Conservation (phyloP, 352 stramenopile species). For the Phytopythium chamaehyphon region DNA sequence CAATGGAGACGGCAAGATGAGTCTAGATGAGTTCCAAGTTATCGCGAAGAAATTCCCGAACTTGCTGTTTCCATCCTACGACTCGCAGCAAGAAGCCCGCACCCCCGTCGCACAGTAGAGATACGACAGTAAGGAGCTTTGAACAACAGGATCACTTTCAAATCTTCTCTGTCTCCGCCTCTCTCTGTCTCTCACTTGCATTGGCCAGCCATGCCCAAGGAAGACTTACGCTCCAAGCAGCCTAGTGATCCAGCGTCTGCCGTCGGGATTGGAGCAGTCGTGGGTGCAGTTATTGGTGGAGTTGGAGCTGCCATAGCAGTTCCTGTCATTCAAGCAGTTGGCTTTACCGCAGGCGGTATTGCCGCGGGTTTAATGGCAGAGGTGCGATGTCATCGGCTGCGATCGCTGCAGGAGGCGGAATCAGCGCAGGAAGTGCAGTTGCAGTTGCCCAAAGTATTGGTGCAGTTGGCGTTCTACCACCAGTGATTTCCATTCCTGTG, state of each 20-base stretch:
- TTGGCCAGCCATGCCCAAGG: too few species aligned
- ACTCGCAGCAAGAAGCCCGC: slow-evolving; percentile 9
- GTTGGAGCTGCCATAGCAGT: slow-evolving; percentile 3
- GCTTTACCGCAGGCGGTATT: slow-evolving; percentile 33
- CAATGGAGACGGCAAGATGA: slow-evolving; percentile 74
- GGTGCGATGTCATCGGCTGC: slow-evolving; percentile 42
- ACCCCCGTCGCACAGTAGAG: too few species aligned
- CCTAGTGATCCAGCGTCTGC: neutral
- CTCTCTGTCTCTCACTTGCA: too few species aligned
- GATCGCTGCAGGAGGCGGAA: slow-evolving; percentile 23
- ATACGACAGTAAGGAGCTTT: too few species aligned
- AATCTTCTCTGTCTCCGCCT: too few species aligned
- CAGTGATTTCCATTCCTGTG: neutral
- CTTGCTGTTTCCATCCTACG: slow-evolving; percentile 79
- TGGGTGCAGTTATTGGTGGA: slow-evolving; percentile 7
- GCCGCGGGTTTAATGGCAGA: slow-evolving; percentile 25
- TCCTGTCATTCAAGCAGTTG: slow-evolving; percentile 14
- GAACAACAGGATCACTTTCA: too few species aligned
- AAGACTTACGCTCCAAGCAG: neutral
- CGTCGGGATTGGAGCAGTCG: neutral
- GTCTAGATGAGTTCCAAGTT: slow-evolving; percentile 81
- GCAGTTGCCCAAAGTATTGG: slow-evolving; percentile 44
- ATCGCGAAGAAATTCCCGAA: slow-evolving; percentile 90
- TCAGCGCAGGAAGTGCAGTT: slow-evolving; percentile 27
- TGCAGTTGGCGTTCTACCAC: slow-evolving; percentile 16